Evolutionary conservation across 192 early-diverging fungal genomes (phyloP).

Genomic region (Coemansia sp.): DNA sequence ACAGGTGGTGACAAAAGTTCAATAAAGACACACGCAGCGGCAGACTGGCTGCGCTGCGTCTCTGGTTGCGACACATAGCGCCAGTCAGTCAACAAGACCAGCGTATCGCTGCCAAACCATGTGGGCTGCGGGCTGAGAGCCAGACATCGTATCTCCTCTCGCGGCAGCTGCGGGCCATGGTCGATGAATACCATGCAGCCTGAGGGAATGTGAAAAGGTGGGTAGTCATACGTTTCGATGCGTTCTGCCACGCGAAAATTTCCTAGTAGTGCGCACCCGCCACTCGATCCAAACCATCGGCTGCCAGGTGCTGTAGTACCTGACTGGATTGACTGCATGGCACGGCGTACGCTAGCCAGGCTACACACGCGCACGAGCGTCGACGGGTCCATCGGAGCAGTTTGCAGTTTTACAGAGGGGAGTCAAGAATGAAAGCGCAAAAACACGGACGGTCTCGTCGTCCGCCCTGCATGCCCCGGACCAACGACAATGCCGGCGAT

Average conservation of each 20-base stretch:
- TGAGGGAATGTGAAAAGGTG: conserved; percentile 21
- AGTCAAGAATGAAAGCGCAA: not conserved
- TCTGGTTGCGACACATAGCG: conserved; percentile 24
- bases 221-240: conserved; percentile 13
- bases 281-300: conserved; percentile 7
- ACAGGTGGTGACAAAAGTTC: conserved; percentile 34
- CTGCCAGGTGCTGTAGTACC: not conserved
- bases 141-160: conserved; percentile 24
- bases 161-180: not conserved
- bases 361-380: conserved; percentile 18
- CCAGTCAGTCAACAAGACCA: conserved; percentile 38
- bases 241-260: conserved; percentile 29
- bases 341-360: conserved; percentile 1
- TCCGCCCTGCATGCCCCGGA: not conserved
- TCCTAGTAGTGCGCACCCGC: conserved; percentile 27
- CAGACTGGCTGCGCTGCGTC: conserved; percentile 5
- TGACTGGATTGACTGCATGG: not conserved
- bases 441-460: not conserved
- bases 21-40: conserved; percentile 24
- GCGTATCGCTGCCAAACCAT: conserved; percentile 23
- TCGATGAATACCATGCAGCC: conserved; percentile 33
- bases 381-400: conserved; percentile 12
- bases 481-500: not conserved
- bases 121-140: conserved; percentile 13
- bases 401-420: not conserved